Conservation (phyloP, 2,329 filamentous ascomycete genomes). For the Ceratocystis ficicola region DNA sequence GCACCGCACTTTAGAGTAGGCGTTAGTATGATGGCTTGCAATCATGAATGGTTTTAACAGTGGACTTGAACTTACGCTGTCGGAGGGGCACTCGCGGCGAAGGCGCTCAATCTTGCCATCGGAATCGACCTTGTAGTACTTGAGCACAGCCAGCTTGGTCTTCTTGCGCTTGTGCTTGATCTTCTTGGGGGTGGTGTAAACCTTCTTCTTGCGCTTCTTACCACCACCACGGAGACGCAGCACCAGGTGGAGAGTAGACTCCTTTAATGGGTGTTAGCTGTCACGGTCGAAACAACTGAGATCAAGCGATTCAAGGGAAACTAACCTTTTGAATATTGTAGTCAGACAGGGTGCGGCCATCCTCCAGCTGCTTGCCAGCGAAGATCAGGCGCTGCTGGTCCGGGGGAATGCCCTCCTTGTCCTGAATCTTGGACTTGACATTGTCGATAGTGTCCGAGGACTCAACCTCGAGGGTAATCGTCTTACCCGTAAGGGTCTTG, state of each 20-base stretch:
- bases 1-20: constrained; percentile 65
- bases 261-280: constrained; percentile 19
- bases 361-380: constrained; percentile 99
- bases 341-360: constrained; percentile 95
- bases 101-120: constrained; percentile 99
- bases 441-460: constrained; percentile 99
- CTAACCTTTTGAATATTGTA: constrained; percentile 99
- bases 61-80: constrained; percentile 53
- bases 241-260: constrained; percentile 87
- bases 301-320: not conserved
- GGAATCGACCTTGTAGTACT: constrained; percentile 99
- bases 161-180: constrained; percentile 99
- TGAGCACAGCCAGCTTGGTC: constrained; percentile 99
- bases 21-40: constrained; percentile 25
- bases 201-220: constrained; percentile 99
- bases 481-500: constrained; percentile 95
- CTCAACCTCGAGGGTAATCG: constrained; percentile 99
- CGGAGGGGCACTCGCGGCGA: constrained; percentile 88
- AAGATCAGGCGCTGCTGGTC: constrained; percentile 99
- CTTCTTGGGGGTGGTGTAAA: constrained; percentile 99
- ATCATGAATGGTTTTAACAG: constrained; percentile 25
- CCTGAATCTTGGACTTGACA: constrained; percentile 97
- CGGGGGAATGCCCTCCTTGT: constrained; percentile 99
- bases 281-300: not conserved
- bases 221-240: constrained; percentile 95